Conservation (phyloP, 1,284 basidiomycete species). For the Naganishia cerealis region DNA sequence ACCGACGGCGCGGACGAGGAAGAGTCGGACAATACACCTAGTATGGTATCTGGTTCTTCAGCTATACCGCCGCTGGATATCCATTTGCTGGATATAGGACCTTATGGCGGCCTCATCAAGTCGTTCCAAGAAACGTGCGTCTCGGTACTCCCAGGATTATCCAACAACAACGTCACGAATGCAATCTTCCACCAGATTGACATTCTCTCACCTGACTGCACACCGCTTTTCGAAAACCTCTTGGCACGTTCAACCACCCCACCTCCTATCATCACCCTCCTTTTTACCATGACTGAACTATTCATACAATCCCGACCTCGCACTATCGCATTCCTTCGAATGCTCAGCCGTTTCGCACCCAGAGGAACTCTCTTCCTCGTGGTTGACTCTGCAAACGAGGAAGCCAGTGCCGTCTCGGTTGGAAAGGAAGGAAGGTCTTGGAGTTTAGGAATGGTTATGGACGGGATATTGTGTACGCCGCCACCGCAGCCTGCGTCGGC, state of each 20-base stretch:
- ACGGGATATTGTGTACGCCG: slow-evolving; percentile 37
- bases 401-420: slow-evolving; percentile 39
- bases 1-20: slow-evolving; percentile 12
- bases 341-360: slow-evolving; percentile 46
- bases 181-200: slow-evolving; percentile 30
- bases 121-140: slow-evolving; percentile 11
- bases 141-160: not conserved
- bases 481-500: not conserved
- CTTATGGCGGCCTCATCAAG: slow-evolving; percentile 26
- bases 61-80: slow-evolving; percentile 7
- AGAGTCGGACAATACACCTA: not conserved
- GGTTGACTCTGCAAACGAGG: slow-evolving; percentile 50
- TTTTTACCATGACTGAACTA: slow-evolving; percentile 56
- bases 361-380: slow-evolving; percentile 53
- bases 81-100: slow-evolving; percentile 28
- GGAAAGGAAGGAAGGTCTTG: slow-evolving; percentile 42
- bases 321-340: slow-evolving; percentile 50
- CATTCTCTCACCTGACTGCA: slow-evolving; percentile 18
- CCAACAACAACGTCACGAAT: slow-evolving; percentile 8
- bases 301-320: slow-evolving; percentile 51
- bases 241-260: slow-evolving; percentile 10
- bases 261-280: slow-evolving; percentile 50
- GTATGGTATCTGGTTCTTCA: not conserved
- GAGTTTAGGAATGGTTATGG: slow-evolving; percentile 46
- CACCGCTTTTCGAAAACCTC: slow-evolving; percentile 4